Base-by-base conservation (phyloP, 148 eudicot genomes). In the Rhododendron simsii region DNA sequence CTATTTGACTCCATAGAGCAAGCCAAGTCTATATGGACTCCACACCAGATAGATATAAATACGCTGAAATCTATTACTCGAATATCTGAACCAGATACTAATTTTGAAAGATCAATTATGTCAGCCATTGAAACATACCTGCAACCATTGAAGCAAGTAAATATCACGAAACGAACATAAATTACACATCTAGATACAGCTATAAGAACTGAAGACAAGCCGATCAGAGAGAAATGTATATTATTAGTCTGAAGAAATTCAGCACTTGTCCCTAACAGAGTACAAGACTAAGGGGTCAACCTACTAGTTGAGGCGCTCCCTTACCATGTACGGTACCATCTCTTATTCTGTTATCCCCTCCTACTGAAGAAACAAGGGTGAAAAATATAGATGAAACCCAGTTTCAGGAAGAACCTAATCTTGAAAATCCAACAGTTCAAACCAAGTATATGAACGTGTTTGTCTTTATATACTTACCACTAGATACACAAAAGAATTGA, bases 41-140 rank as follows among this genome's bases (percentile, higher is more conserved):
- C 94, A 90, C 99, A 96, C 94, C 93, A 94, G 73, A 44, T 80
- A 16, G 99, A 93, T 53, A 92, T 85, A 86, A 96, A 96, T 41
- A 85, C 74, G 81, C 93, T 90, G 89, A 96, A 92, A 89, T 95
- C 99, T 78, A 96, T 88, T 39, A 93, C 87, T 85, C 87, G 90
- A 84, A 96, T 91, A 48, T 86, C 76, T 71, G 89, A 81, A 87
- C 86, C 59, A 57, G 93, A 87, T 59, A 85, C 63, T 63, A 93
- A 78, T 78, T 93, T 85, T 83, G 98, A 94, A 80, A 94, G 89
- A 92, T 96, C 98, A 84, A 95, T 86, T 53, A 96, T 89, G 78
- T 94, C 95, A 13, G 92, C 95, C 92, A 95, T 92, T 30, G 98
- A 96, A 45, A 92, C 84, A 85, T 95, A 96, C 92, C 99, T 96